A percentile compares a stretch with the other conserved stretches of the same genome.
Conservation (phyloP, 805 yeast species). For the Ogataea nitratoaversa region DNA sequence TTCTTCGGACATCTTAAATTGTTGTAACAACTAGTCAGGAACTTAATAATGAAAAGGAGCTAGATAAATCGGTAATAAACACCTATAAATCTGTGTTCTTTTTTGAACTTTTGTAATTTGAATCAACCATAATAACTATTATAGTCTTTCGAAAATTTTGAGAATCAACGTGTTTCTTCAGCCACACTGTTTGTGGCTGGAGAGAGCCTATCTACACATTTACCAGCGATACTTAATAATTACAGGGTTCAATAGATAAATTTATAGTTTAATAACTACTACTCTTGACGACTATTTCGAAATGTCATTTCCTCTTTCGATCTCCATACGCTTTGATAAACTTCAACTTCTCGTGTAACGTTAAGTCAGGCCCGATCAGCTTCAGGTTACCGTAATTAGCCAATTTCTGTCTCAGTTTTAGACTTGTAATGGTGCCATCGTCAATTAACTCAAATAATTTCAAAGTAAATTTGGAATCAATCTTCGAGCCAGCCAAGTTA, state of each 20-base stretch:
- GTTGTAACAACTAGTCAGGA: too few relatives aligned
- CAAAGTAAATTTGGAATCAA: slow-evolving; percentile 17
- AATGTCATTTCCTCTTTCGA: neutral
- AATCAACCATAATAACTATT: too few relatives aligned
- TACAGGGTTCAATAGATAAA: too few relatives aligned
- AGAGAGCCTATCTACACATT: too few relatives aligned
- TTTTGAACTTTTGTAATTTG: too few relatives aligned
- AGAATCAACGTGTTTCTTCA: neutral
- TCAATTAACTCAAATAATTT: slow-evolving; percentile 18
- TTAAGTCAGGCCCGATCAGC: slow-evolving; percentile 42
- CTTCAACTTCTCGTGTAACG: slow-evolving; percentile 37
- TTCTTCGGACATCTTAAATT: slow-evolving; percentile 16
- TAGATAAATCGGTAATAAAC: too few relatives aligned
- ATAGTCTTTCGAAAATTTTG: neutral
- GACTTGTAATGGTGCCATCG: slow-evolving; percentile 5
- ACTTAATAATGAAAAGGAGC: too few relatives aligned
- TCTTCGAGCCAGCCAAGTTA: slow-evolving; percentile 6
- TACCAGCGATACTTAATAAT: too few relatives aligned
- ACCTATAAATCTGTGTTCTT: too few relatives aligned
- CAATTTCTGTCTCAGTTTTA: slow-evolving; percentile 24
- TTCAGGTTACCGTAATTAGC: slow-evolving; percentile 46
- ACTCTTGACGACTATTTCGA: neutral
- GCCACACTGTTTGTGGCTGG: too few relatives aligned
- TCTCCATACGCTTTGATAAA: slow-evolving; percentile 31
- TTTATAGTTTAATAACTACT: too few relatives aligned